phyloP scores from a whole-genome alignment of 306 rosid genomes.

The Quercus wislizeni region DNA sequence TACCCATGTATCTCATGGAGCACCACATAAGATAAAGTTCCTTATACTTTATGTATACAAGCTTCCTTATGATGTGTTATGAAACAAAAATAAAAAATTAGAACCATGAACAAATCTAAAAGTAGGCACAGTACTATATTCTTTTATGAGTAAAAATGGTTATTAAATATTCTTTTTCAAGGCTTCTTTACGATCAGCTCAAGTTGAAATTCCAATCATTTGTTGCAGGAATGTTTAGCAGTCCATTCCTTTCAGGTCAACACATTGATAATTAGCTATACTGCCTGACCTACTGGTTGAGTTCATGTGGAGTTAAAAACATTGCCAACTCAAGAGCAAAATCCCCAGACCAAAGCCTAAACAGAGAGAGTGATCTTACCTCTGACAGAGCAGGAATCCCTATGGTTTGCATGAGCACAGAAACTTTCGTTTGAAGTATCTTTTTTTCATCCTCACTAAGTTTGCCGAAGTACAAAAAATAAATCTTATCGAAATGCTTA shows the following conservation, averaged over 20 bases:
- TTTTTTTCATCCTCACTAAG: slow-evolving; percentile 44
- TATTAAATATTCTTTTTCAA: not conserved
- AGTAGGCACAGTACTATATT: not conserved
- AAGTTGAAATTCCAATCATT: not conserved
- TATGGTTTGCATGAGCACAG: slow-evolving; percentile 60
- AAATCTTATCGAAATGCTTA: slow-evolving; percentile 58
- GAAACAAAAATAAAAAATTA: not conserved
- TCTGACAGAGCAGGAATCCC: slow-evolving; percentile 89
- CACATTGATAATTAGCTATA: not conserved
- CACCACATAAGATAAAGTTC: not conserved
- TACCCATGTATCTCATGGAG: not conserved
- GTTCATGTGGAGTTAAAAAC: not conserved
- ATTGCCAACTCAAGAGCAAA: not conserved
- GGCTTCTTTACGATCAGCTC: not conserved
- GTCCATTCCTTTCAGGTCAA: not conserved
- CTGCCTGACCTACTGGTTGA: not conserved
- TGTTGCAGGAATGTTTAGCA: not conserved
- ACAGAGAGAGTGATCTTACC: slow-evolving; percentile 44
- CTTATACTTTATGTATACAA: not conserved
- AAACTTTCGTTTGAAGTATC: slow-evolving; percentile 44
- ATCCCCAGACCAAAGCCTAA: not conserved
- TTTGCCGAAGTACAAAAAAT: slow-evolving; percentile 65
- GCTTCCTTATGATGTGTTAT: not conserved
- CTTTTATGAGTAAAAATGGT: not conserved
- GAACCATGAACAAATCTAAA: not conserved